Base-by-base conservation (phyloP, 768 basidiomycete species). In the Agrocybe pediades region DNA sequence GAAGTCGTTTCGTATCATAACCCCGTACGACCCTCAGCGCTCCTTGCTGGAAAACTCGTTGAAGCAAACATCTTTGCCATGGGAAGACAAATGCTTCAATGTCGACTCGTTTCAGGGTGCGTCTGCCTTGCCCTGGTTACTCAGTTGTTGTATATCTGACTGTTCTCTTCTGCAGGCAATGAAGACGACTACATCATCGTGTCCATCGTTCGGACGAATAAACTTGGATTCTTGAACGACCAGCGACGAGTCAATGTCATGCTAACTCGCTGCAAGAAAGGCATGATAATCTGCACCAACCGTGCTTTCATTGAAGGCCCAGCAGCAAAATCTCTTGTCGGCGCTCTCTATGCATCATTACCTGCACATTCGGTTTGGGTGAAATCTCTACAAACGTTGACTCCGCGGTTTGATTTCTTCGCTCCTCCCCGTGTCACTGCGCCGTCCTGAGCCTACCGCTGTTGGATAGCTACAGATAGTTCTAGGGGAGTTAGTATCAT, bases 81-180 rank as follows among this genome's bases (percentile, higher is more conserved):
- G 81, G 81, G 63, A 80, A 33, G 76, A 89, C 55, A 85, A 75
- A 49, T 84, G 83, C 49, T 91, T 88, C 71, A 90, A 87, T 65
- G 83, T 91, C 21, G 88, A 91, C 61, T 82, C 86, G 1, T 91
- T 90, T 59, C 90, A 91, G 77, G 88, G 88, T 83, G 60, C 49
- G 67, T 6, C 55, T 19, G 15, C 29, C 15, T 30, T 30, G 8
- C 29, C 7, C 29, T 15, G 29, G 7, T 30, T 15, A 30, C 5
- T n/a, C 11, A 15, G 33, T 36, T 50, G 15, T 3, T 39, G 9
- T 4, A 41, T 33, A 36, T 19, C 3, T 41, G 4, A 23, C n/a
- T 8, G 9, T 42, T 36, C 13, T 45, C 9, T 15, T 29, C 55
- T 4, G n/a, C 3, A 89, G 89, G 88, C 0, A 89, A 91, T 68